These are phyloP conservation scores for Cornus florida DNA, from an alignment of 148 eudicot genomes.

Conservation along the genomic window DNA sequence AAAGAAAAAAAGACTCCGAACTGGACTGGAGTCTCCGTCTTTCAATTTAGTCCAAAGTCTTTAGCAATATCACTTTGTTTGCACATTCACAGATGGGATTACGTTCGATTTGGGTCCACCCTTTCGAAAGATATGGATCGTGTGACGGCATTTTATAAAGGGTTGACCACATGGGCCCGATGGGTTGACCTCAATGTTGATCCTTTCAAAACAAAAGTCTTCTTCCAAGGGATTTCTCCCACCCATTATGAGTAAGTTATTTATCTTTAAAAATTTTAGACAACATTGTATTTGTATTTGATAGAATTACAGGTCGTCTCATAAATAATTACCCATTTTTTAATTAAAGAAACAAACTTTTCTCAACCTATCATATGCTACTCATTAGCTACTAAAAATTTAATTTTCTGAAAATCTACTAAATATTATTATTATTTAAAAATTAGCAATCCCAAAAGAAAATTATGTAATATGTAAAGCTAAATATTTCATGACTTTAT, in stretches of 20 bases:
- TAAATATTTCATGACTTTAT: no score
- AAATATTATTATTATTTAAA: no score
- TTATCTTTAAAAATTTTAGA: background rate
- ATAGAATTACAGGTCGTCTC: background rate
- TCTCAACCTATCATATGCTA: background rate
- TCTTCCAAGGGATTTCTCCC: conserved; percentile 95
- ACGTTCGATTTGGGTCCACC: conserved; percentile 64
- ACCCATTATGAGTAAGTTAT: conserved; percentile 79
- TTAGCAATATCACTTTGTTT: background rate
- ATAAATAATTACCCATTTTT: background rate
- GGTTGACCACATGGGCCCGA: conserved; percentile 79
- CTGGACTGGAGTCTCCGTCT: no score
- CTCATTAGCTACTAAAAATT: no score
- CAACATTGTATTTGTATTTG: background rate
- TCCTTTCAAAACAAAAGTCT: conserved; percentile 69
- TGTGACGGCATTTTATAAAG: conserved; percentile 67
- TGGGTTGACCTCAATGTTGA: conserved; percentile 80
- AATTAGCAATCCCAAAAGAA: no score
- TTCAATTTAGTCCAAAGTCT: no score
- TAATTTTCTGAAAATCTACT: no score
- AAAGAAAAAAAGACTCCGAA: no score
- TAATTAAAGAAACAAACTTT: background rate
- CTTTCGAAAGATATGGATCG: conserved; percentile 83
- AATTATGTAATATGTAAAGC: no score
- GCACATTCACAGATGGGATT: conserved; percentile 72